Conservation (phyloP, 2,329 filamentous ascomycete genomes). For the Immersiporthe knoxdaviesiana region DNA sequence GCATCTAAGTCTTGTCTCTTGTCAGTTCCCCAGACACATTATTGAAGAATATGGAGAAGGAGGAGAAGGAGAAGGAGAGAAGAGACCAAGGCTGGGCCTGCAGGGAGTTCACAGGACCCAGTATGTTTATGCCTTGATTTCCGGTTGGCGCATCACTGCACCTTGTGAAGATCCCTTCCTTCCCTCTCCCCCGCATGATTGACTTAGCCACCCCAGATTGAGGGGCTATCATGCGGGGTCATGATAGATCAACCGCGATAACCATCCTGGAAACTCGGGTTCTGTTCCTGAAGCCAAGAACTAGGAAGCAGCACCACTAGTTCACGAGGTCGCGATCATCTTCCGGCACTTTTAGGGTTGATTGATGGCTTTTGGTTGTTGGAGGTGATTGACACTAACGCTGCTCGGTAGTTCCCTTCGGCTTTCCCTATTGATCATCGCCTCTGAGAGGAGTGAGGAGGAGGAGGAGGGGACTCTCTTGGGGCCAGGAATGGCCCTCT, state of each 20-base stretch:
- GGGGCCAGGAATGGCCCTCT: background rate
- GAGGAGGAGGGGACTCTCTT: background rate
- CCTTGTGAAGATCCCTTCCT: background rate
- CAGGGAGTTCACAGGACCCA: background rate
- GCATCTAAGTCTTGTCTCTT: background rate
- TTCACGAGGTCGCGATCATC: background rate
- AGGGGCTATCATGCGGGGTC: slow-evolving; percentile 2
- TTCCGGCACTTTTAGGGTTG: background rate
- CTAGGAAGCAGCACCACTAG: background rate
- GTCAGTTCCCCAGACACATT: background rate
- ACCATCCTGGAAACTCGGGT: background rate
- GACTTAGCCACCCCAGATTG: background rate
- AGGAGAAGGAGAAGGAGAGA: background rate
- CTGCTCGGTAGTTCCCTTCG: background rate
- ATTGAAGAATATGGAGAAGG: background rate
- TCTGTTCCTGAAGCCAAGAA: background rate
- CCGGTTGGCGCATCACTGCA: background rate
- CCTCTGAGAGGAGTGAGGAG: background rate
- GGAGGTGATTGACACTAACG: background rate
- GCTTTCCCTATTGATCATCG: background rate
- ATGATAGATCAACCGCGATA: background rate
- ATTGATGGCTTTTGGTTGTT: background rate
- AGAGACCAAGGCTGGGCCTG: background rate
- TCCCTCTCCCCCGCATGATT: background rate
- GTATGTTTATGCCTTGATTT: background rate